A percentile compares a stretch with the other conserved stretches of the same genome.
Evolutionary conservation across 352 stramenopile genomes (phyloP).

Genomic region (Phytophthora citricola): DNA sequence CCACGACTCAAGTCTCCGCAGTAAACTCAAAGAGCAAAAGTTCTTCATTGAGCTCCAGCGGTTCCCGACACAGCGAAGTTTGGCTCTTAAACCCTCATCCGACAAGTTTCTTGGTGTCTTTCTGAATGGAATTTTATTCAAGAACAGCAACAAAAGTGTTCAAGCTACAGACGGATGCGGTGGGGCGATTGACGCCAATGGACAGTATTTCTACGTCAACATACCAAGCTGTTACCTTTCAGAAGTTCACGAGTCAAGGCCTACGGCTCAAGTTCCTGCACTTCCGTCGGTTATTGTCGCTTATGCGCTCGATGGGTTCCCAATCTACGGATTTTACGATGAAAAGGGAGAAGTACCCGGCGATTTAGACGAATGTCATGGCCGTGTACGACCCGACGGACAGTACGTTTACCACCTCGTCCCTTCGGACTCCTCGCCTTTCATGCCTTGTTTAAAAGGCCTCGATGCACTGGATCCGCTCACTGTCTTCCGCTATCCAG

Average conservation of each 20-base stretch:
- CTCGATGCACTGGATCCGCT: slow-evolving; percentile 42
- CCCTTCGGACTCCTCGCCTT: slow-evolving; percentile 21
- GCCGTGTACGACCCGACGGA: slow-evolving; percentile 44
- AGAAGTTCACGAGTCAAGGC: slow-evolving; percentile 7
- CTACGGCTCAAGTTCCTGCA: not conserved
- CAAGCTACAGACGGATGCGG: slow-evolving; percentile 50
- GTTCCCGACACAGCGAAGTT: slow-evolving; percentile 48
- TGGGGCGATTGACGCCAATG: slow-evolving; percentile 47
- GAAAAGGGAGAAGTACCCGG: slow-evolving; percentile 47
- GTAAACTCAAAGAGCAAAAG: slow-evolving; percentile 36
- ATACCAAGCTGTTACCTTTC: slow-evolving; percentile 53
- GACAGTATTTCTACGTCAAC: slow-evolving; percentile 59
- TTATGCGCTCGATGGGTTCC: slow-evolving; percentile 71
- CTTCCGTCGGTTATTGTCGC: slow-evolving; percentile 47
- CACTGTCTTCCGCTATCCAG: slow-evolving; percentile 53
- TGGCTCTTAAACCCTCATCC: slow-evolving; percentile 28
- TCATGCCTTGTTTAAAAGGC: slow-evolving; percentile 69
- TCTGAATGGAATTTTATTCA: slow-evolving; percentile 70
- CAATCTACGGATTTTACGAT: slow-evolving; percentile 61
- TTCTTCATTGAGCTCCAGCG: slow-evolving; percentile 71
- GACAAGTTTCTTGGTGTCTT: slow-evolving; percentile 58
- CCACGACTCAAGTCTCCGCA: slow-evolving; percentile 32
- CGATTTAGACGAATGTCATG: slow-evolving; percentile 70
- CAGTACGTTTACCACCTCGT: slow-evolving; percentile 68
- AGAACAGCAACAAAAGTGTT: slow-evolving; percentile 21